A percentile compares a stretch with the other conserved stretches of the same genome.
phyloP scores from a whole-genome alignment of 768 basidiomycete genomes.

The Steccherinum ochraceum region DNA sequence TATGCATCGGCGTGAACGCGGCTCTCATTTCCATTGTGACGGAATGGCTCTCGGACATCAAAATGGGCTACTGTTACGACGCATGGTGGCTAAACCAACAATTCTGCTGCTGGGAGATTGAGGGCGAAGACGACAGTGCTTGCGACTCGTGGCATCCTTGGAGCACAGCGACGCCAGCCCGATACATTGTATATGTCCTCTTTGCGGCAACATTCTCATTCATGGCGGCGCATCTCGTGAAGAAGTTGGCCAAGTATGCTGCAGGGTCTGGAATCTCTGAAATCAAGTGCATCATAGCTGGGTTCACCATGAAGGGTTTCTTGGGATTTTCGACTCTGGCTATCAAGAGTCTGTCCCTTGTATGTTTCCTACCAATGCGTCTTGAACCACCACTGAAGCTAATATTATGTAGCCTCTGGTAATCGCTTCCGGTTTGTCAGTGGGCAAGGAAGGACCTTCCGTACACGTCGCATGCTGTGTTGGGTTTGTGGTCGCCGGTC shows the following conservation, averaged over 20 bases:
- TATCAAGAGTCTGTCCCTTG: constrained; percentile 92
- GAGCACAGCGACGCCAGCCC: constrained; percentile 63
- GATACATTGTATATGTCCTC: constrained; percentile 81
- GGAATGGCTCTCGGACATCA: constrained; percentile 96
- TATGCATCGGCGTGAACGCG: constrained; percentile 90
- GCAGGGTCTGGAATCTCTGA: constrained; percentile 98
- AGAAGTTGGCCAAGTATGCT: constrained; percentile 86
- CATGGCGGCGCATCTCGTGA: constrained; percentile 83
- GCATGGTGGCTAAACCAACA: constrained; percentile 99
- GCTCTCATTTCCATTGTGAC: constrained; percentile 92
- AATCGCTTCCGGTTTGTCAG: constrained; percentile 93
- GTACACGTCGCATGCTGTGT: constrained; percentile 97
- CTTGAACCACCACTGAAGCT: not conserved
- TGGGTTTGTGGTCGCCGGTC: constrained; percentile 81
- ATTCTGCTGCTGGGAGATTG: constrained; percentile 98
- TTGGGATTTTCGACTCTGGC: constrained; percentile 84
- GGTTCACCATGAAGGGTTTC: constrained; percentile 96
- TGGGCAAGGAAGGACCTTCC: constrained; percentile 97
- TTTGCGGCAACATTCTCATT: constrained; percentile 90
- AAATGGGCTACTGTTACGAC: constrained; percentile 93
- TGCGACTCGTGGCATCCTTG: constrained; percentile 93
- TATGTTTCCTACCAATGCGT: constrained; percentile 34
- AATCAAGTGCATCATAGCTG: constrained; percentile 96
- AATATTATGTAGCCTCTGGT: constrained; percentile 69
- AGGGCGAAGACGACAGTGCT: constrained; percentile 66